Percentiles rank a stretch among this genome's conserved stretches.
phyloP scores from a whole-genome alignment of 176 grass and related monocot genomes.

The Zoysia pacifica region DNA sequence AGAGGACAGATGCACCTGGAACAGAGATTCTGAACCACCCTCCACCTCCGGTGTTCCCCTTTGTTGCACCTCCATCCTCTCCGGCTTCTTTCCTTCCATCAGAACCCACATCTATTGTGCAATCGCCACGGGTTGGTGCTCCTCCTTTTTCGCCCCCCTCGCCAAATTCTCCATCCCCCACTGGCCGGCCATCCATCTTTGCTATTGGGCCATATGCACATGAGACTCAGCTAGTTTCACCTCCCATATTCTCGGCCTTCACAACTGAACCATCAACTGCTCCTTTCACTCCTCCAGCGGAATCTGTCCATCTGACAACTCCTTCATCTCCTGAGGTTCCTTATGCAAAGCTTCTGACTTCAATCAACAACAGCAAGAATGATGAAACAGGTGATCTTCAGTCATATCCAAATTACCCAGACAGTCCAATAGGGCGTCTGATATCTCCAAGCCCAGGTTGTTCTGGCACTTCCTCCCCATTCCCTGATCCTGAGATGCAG shows the following conservation, averaged over 20 bases:
- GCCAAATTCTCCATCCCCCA: slow-evolving; percentile 60
- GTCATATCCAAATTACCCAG: slow-evolving; percentile 73
- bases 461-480: slow-evolving; percentile 78
- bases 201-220: slow-evolving; percentile 91
- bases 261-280: slow-evolving; percentile 97
- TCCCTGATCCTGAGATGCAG: slow-evolving; percentile 56
- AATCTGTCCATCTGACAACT: slow-evolving; percentile 84
- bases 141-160: slow-evolving; percentile 61
- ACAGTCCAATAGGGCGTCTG: slow-evolving; percentile 65
- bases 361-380: slow-evolving; percentile 58
- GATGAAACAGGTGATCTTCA: slow-evolving; percentile 51
- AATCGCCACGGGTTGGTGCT: slow-evolving; percentile 63
- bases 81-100: slow-evolving; percentile 88
- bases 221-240: slow-evolving; percentile 93
- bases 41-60: slow-evolving; percentile 58
- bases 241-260: slow-evolving; percentile 86
- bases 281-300: slow-evolving; percentile 88
- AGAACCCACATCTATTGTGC: slow-evolving; percentile 67
- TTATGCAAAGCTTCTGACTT: slow-evolving; percentile 89
- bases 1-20: slow-evolving; percentile 51
- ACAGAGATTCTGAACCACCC: slow-evolving; percentile 60
- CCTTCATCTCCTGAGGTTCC: slow-evolving; percentile 98
- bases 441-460: slow-evolving; percentile 80
- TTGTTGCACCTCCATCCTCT: slow-evolving; percentile 89
- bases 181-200: slow-evolving; percentile 67